Conservation (phyloP, 1,284 basidiomycete species). For the Cryptococcus sp. region DNA sequence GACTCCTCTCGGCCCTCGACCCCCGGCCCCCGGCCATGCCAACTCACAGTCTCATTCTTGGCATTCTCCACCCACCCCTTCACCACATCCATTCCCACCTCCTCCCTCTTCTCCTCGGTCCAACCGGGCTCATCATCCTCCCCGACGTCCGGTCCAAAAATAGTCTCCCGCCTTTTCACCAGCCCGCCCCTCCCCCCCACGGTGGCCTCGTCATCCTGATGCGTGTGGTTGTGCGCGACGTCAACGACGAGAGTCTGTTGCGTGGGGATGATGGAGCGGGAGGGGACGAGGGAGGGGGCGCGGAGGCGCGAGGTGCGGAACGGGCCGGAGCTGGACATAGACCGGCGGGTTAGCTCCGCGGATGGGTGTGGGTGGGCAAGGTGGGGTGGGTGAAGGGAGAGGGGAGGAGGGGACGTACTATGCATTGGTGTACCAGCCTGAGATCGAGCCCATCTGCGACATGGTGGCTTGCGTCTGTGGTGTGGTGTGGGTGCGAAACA, state of each 20-base stretch:
- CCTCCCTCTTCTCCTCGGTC: slow-evolving; percentile 43
- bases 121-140: slow-evolving; percentile 53
- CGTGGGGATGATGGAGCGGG: slow-evolving; percentile 12
- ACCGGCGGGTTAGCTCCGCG: background rate
- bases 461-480: background rate
- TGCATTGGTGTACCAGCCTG: slow-evolving; percentile 25
- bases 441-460: slow-evolving; percentile 5
- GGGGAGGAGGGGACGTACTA: slow-evolving; percentile 19
- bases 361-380: slow-evolving; percentile 10
- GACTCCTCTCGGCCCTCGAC: too few species aligned
- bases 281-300: slow-evolving; percentile 35
- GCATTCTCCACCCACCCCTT: slow-evolving; percentile 76
- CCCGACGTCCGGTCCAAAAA: slow-evolving; percentile 71
- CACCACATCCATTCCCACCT: slow-evolving; percentile 71
- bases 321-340: slow-evolving; percentile 16
- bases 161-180: slow-evolving; percentile 58
- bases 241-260: slow-evolving; percentile 48
- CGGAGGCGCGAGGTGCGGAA: slow-evolving; percentile 34
- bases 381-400: background rate
- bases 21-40: too few species aligned
- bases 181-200: slow-evolving; percentile 3
- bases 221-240: slow-evolving; percentile 19
- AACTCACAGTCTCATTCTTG: slow-evolving; percentile 63
- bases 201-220: background rate
- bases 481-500: background rate